Base-by-base conservation (phyloP, 202 grass and related monocot genomes). In the Brachypodium distachyon region DNA sequence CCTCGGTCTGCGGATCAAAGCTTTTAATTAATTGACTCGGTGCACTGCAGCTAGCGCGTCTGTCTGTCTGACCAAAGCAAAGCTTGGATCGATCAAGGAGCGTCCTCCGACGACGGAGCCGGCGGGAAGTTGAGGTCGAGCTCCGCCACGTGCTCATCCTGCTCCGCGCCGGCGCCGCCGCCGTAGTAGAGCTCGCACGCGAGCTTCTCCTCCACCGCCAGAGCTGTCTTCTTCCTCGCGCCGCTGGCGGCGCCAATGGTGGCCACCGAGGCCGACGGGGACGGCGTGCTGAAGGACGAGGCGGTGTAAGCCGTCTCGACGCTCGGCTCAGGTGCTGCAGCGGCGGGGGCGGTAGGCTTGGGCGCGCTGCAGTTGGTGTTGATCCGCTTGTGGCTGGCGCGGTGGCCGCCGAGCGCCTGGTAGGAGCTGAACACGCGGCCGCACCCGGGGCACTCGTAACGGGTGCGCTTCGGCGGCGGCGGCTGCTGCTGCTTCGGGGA, bases 81-180 rank as follows among this genome's bases (percentile, higher is more conserved):
- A n/a, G n/a, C n/a, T n/a, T n/a, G n/a, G 18, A 5, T 53, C 72
- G 22, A 29, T 86, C 77, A 87, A 4, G 89, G n/a, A n/a, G n/a
- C n/a, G n/a, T n/a, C 81, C 56, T 92, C 89, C 8, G 92, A 85
- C 6, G 52, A 50, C 22, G 80, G 23, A 14, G 89, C 89, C 21
- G 89, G 91, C 43, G 85, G 85, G 68, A 89, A 72, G 89, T 98
- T 98, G 79, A 98, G 96, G 73, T 98, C 91, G 18, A 95, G 82
- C 39, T 87, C 86, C 38, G 72, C 79, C 6, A 13, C 50, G 12
- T 68, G 40, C 85, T 63, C 80, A 41, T 69, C 21, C 19, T 75
- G 69, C 28, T 9, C 68, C 1, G 32, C 34, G 34, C 16, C 67
- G 50, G 34, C 42, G 10, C 23, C 23, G 34, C 23, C 54, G 37